These are phyloP conservation scores for Croton setiger DNA, from an alignment of 441 rosid species.

Conservation along the genomic window DNA sequence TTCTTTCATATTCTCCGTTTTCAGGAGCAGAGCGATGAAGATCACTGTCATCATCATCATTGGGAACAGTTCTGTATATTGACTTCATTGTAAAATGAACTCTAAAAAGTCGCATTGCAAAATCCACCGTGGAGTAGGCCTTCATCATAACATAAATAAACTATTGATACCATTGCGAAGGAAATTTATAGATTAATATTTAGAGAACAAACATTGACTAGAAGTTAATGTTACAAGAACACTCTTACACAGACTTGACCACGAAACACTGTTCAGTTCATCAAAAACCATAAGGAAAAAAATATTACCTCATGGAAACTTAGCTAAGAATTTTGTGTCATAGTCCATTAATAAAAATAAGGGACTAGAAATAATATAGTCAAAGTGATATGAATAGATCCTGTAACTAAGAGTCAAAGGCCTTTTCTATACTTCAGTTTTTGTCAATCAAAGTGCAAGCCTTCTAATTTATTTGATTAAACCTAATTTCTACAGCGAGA, in stretches of 20 bases:
- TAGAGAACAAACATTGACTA: conserved; percentile 1
- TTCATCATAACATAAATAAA: conserved; percentile 40
- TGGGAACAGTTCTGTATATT: conserved; percentile 71
- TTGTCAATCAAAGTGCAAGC: neutral
- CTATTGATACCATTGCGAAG: conserved; percentile 10
- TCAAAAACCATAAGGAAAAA: conserved; percentile 3
- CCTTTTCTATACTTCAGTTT: neutral
- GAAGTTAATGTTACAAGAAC: conserved; percentile 1
- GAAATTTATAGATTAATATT: neutral
- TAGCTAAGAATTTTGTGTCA: neutral
- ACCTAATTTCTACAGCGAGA: neutral
- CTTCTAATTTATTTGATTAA: neutral
- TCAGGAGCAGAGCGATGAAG: conserved; percentile 48
- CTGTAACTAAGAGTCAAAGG: neutral
- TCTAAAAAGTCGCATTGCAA: conserved; percentile 59
- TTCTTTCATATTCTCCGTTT: conserved; percentile 42
- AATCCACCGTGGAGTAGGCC: conserved; percentile 80
- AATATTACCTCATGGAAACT: neutral
- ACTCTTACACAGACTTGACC: conserved; percentile 3
- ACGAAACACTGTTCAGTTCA: conserved; percentile 11
- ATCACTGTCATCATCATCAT: conserved; percentile 62
- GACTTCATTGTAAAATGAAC: conserved; percentile 87
- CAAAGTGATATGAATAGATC: neutral
- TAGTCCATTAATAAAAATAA: neutral
- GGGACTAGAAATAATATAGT: no score